A percentile compares a stretch with the other conserved stretches of the same genome.
These are phyloP conservation scores for Rubia balearica DNA, from an alignment of 305 asterid species.

Conservation along the genomic window DNA sequence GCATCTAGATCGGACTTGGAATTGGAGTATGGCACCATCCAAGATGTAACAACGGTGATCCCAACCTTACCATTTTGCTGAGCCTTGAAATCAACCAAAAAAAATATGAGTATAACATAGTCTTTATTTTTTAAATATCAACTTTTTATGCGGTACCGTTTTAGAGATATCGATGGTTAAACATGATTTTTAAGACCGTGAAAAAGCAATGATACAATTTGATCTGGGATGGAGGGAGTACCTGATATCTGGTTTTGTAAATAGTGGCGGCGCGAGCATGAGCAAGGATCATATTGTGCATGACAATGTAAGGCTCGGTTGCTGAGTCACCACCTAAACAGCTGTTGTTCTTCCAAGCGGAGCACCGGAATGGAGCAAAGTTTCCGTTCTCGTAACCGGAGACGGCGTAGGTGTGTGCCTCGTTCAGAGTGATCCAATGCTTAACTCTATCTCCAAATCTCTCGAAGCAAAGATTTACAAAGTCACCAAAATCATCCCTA, in stretches of 20 bases:
- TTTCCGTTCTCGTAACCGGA: constrained; percentile 30
- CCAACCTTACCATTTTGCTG: neutral
- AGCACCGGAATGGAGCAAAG: constrained; percentile 23
- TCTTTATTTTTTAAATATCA: neutral
- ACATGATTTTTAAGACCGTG: no score
- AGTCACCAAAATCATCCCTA: constrained; percentile 23
- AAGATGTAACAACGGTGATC: neutral
- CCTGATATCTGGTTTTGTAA: neutral
- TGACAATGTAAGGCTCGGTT: neutral
- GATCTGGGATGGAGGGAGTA: neutral
- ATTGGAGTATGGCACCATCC: neutral
- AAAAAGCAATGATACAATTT: no score
- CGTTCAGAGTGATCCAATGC: constrained; percentile 51
- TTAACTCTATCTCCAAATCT: constrained; percentile 55
- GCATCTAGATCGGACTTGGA: neutral
- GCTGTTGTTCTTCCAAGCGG: neutral
- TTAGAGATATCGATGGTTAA: no score
- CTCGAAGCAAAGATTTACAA: constrained; percentile 34
- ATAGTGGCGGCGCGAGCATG: neutral
- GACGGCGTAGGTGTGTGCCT: constrained; percentile 21
- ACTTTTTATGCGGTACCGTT: neutral
- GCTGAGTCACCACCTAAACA: neutral
- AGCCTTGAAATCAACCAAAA: neutral
- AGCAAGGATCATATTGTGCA: neutral
- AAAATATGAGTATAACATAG: neutral